Base-by-base conservation (phyloP, 768 basidiomycete species). In the Mycena albidolilacea region DNA sequence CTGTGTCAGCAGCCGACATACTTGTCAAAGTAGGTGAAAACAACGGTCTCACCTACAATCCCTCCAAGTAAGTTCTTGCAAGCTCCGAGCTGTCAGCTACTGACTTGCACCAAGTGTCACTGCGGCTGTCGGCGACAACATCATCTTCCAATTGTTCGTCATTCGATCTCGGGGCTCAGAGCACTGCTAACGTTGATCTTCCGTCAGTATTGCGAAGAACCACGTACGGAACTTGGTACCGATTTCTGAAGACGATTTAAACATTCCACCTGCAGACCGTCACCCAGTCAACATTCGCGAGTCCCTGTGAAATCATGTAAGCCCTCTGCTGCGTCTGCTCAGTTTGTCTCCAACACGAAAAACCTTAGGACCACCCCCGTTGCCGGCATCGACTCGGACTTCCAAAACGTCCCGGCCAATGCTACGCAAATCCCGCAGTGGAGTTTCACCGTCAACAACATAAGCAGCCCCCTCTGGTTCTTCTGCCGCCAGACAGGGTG, bases 241-340 rank as follows among this genome's bases (percentile, higher is more conserved):
- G 17, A 23, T 12, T 46, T 37, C 14, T 2, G 4, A 8, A 17
- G 19, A 5, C 44, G 6, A 12, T 38, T 14, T 39, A 15, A 37
- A 38, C 44, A 10, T 15, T 3, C 59, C 9, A 4, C 23, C 44
- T 62, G 9, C 65, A 88, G 84, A 85, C 85, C 35, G 83, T 84
- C 70, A 86, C 86, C 48, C 85, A 87, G 78, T 87, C 86, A 43
- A 84, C 86, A 11, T 88, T 89, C 76, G 78, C 81, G 30, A 69
- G 69, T 48, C 87, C 87, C 41, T 89, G 87, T 79, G 71, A 76
- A 7, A 73, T 77, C 70, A 73, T 81, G 78, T 67, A 63, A n/a
- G 66, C 9, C 1, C 52, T 39, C 30, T 19, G 44, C 44, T 46
- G 44, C 1, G 44, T 7, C 1, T 15, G 7, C 5, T 3, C 39